phyloP scores from a whole-genome alignment of 805 yeast genomes.

The Phaffomyces antillensis region DNA sequence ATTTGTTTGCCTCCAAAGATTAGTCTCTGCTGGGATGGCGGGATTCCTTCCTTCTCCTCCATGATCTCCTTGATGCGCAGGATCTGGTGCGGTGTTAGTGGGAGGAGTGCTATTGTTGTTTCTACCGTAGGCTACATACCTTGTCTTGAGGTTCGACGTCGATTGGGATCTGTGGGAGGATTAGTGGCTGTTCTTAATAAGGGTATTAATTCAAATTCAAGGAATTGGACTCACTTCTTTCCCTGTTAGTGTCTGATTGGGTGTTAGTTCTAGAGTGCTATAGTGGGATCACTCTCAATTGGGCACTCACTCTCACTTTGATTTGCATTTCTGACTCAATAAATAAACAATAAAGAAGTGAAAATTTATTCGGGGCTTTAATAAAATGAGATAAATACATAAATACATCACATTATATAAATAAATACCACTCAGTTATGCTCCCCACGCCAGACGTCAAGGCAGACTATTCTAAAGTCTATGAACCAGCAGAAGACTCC shows the following conservation, averaged over 20 bases:
- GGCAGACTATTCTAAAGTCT: slow-evolving; percentile 64
- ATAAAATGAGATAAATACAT: too few relatives aligned
- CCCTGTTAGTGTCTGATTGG: slow-evolving; percentile 60
- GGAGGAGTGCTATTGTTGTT: too few relatives aligned
- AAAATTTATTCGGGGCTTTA: background rate
- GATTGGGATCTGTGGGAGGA: slow-evolving; percentile 44
- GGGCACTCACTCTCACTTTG: slow-evolving; percentile 47
- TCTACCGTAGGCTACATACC: too few relatives aligned
- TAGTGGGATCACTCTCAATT: too few relatives aligned
- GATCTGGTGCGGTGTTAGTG: slow-evolving; percentile 32
- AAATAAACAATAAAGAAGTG: background rate
- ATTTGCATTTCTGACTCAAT: slow-evolving; percentile 43
- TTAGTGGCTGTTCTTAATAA: slow-evolving; percentile 9
- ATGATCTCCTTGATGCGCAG: slow-evolving; percentile 79
- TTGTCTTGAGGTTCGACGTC: slow-evolving; percentile 66
- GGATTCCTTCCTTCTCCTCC: slow-evolving; percentile 96
- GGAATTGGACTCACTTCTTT: slow-evolving; percentile 45
- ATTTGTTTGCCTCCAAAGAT: slow-evolving; percentile 88
- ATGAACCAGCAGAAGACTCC: slow-evolving; percentile 94
- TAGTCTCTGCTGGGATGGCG: slow-evolving; percentile 91
- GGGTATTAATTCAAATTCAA: background rate
- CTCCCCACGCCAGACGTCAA: slow-evolving; percentile 68
- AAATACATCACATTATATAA: too few relatives aligned
- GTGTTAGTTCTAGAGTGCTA: too few relatives aligned
- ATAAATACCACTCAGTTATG: slow-evolving; percentile 34